Evolutionary conservation across 2,329 filamentous ascomycete genomes (phyloP), one percentile per base, ranked within the genome.

Genomic region (Tolypocladium inflatum): DNA sequence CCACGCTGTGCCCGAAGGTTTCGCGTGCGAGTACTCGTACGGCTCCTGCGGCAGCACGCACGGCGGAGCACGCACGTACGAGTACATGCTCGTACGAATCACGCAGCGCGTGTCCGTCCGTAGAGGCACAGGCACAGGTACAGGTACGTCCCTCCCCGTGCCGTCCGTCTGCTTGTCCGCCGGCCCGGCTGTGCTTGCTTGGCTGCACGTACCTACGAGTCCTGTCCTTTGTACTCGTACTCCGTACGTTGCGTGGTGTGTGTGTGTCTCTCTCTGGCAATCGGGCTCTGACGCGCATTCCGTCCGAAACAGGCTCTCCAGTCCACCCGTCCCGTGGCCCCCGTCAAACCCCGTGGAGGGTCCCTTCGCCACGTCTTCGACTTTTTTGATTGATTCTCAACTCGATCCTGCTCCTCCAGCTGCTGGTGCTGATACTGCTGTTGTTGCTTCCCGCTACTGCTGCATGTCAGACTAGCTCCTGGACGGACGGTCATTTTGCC

Each of bases 401-500:
- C 26, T 51, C 19, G 26, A 10, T 21, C 19, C 30, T 35, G 30
- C 30, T 51, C 48, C 52, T 54, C 52, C 52, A 39, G 52, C 52
- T 30, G 52, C 48, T 35, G 48, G 30, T 35, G 48, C 30, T 51
- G 48, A 51, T n/a, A 21, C 48, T 51, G 48, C 48, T 51, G 39
- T 10, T n/a, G 39, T 42, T 41, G 39, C 39, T 41, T n/a, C 39
- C 17, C 33, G 45, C 50, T 43, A 33, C 45, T 64, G 61, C 66
- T 69, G 68, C 65, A 68, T 66, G 69, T 66, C 52, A 53, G 38
- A 57, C 55, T 53, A 54, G 59, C 56, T 57, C 65, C 64, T 65
- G 65, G 66, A 62, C 63, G 58, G 67, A 66, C 62, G 59, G 63
- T 68, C 64, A 66, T 67, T 59, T 68, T 68, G 67, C 70, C 70